Base-by-base conservation (phyloP, 129 eudicot species). In the Helianthus tuberosus region DNA sequence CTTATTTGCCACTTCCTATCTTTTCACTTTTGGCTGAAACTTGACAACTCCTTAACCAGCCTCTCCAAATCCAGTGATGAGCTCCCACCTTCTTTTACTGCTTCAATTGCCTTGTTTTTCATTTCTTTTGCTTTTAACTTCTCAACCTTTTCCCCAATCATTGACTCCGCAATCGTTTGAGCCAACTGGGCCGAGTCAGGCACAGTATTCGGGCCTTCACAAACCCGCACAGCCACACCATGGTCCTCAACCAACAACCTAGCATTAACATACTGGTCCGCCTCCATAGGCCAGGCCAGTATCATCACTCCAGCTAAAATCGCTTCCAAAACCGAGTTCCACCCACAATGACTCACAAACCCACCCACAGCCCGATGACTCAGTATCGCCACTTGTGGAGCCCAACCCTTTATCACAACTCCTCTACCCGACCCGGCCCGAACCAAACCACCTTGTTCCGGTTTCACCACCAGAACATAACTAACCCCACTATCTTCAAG, bases 211-310 rank as follows among this genome's bases (percentile, higher is more conserved):
- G 55, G 60, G 0, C 96, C 98, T 29, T 89, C 91, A 47, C 93
- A 89, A 5, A 84, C 77, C 3, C 44, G 81, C 14, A 85, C 83
- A 0, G 88, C 98, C 0, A 53, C 73, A 13, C 89, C 91, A 68
- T 71, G 64, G 57, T 87, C 83, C 13, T 89, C 97, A 10, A 86
- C 93, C 64, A 92, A 66, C 67, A 89, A 41, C 78, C 74, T 89
- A 11, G 93, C 96, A 59, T 92, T 81, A 23, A 86, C 36, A 71
- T 65, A 87, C 32, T 92, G 97, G 85, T 92, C 97, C 4, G 93
- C 96, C 82, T 89, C 96, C 97, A 92, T 89, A 35, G 97, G 96
- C 93, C 97, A 92, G 0, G 80, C 90, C 70, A 92, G 49, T 70
- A 92, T 79, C 86, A 79, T 83, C 29, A 83, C 91, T 72, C 96